Evolutionary conservation across 495 filamentous ascomycete genomes (phyloP).

Genomic region (Aspergillus mulundensis): DNA sequence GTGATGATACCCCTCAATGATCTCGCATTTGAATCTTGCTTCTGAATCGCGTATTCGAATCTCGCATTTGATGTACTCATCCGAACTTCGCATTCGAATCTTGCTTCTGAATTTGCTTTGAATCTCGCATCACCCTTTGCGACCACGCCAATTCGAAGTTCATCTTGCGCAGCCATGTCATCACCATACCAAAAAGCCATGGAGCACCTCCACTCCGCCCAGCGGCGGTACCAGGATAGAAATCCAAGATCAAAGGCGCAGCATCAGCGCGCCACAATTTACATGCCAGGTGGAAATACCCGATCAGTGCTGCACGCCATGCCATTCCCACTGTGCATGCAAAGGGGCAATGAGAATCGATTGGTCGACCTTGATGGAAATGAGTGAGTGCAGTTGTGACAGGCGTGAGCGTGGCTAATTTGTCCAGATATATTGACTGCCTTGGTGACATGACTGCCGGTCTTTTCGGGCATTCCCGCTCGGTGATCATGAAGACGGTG

Average conservation of each 20-base stretch:
- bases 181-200: neutral
- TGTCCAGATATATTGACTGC: constrained; percentile 37
- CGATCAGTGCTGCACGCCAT: constrained; percentile 51
- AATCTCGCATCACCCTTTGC: no score
- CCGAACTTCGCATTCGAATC: no score
- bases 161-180: neutral
- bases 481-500: constrained; percentile 27
- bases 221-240: neutral
- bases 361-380: constrained; percentile 23
- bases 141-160: no score
- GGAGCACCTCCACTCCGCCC: neutral
- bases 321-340: constrained; percentile 53
- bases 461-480: constrained; percentile 44
- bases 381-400: constrained; percentile 30
- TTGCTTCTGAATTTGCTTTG: no score
- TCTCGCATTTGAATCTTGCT: no score
- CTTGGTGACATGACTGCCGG: constrained; percentile 43
- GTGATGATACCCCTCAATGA: no score
- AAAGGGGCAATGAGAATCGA: constrained; percentile 31
- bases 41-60: no score
- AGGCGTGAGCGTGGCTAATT: neutral
- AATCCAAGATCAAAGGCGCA: constrained; percentile 1
- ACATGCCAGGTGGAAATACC: constrained; percentile 59
- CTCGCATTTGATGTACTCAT: no score
- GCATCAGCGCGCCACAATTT: neutral